Percentiles rank a stretch among this genome's conserved stretches.
Conservation (phyloP, 768 basidiomycete species). For the Galerina sulciceps region DNA sequence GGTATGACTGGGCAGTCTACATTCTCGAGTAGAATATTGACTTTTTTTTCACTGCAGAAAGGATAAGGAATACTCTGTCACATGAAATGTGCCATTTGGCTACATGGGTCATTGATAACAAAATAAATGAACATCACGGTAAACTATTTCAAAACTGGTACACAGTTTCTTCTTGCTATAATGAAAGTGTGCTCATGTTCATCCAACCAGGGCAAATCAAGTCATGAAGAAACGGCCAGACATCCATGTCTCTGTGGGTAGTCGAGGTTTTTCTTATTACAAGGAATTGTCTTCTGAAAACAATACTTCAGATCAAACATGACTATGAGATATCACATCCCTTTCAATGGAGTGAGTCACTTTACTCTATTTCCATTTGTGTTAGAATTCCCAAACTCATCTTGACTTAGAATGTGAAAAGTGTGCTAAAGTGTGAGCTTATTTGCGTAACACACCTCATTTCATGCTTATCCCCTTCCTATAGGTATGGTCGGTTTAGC, state of each 20-base stretch:
- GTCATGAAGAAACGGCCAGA: conserved; percentile 73
- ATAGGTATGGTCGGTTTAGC: conserved; percentile 74
- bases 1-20: conserved; percentile 45
- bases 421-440: conserved; percentile 63
- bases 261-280: neutral
- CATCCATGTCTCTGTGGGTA: conserved; percentile 69
- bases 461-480: neutral
- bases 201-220: conserved; percentile 58
- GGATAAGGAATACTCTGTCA: conserved; percentile 80
- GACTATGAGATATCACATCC: conserved; percentile 77
- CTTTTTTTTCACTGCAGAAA: conserved; percentile 49
- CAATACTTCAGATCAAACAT: conserved; percentile 58
- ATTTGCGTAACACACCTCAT: neutral
- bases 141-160: conserved; percentile 74
- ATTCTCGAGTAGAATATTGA: neutral
- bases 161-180: conserved; percentile 13
- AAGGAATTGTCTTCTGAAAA: neutral
- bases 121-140: conserved; percentile 76
- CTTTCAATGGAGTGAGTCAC: conserved; percentile 72
- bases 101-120: conserved; percentile 77
- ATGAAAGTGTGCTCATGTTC: neutral
- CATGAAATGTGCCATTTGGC: conserved; percentile 96
- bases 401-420: conserved; percentile 56
- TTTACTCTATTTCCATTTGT: neutral
- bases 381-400: conserved; percentile 1